A percentile compares a stretch with the other conserved stretches of the same genome.
phyloP scores from a whole-genome alignment of 1,284 basidiomycete genomes.

The Rhodotorula sp. region DNA sequence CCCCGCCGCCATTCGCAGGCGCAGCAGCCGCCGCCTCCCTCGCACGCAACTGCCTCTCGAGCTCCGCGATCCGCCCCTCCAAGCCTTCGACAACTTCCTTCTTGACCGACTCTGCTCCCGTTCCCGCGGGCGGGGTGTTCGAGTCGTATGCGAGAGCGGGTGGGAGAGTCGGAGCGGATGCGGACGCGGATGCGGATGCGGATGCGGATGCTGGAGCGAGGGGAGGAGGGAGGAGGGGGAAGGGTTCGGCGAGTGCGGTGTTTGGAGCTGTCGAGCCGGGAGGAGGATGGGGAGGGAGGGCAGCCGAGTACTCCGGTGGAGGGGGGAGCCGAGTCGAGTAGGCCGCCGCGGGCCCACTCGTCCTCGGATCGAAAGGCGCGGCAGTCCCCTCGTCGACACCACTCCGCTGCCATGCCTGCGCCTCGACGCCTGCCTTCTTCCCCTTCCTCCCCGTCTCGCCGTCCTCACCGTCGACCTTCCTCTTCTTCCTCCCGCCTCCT shows the following conservation, averaged over 20 bases:
- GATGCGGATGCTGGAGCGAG: no score
- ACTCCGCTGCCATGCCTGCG: not conserved
- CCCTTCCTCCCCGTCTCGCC: not conserved
- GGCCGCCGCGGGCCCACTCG: not conserved
- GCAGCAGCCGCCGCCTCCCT: not conserved
- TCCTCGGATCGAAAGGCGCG: constrained; percentile 4
- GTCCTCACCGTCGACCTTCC: not conserved
- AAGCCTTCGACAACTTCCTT: not conserved
- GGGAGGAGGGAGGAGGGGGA: no score
- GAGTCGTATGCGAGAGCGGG: not conserved
- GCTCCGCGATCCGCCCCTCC: constrained; percentile 3
- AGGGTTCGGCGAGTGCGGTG: no score
- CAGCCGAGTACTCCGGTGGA: not conserved
- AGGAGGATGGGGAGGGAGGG: no score
- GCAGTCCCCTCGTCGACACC: not conserved
- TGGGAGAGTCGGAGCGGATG: not conserved
- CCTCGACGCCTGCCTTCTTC: not conserved
- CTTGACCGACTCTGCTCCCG: not conserved
- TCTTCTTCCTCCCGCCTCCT: constrained; percentile 1
- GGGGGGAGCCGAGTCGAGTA: not conserved
- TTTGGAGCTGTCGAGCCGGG: no score
- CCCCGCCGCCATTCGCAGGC: no score
- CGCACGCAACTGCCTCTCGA: constrained; percentile 10
- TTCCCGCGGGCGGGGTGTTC: not conserved
- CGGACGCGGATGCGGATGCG: no score